Base-by-base conservation (phyloP, 768 basidiomycete species). In the Dioszegia aurantiaca region DNA sequence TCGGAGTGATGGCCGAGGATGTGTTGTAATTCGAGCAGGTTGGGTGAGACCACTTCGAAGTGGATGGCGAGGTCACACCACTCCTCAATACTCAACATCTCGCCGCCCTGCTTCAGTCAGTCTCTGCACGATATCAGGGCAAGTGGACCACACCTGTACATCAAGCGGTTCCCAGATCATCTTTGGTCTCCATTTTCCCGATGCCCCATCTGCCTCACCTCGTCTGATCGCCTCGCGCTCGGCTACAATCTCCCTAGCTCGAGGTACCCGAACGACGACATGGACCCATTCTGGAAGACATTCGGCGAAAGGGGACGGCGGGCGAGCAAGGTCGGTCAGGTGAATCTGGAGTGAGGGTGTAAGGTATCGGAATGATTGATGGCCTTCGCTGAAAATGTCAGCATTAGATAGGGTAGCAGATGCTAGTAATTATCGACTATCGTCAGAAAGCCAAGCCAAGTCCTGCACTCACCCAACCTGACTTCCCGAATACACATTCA, bases 81-180 rank as follows among this genome's bases (percentile, higher is more conserved):
- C 11, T 55, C 41, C 11, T 43, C 41, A 14, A 55, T 5, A 3
- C 28, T 23, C 45, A 43, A 33, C 16, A 28, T 3, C 16, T 43
- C 31, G 3, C 27, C 31, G 2, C 40, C 54, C 54, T 55, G n/a
- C 43, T 5, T 23, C 8, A 16, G 26, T 31, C 40, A 16, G 24
- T 30, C 39, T 33, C 6, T 6, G 33, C 8, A 33, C 14, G 33
- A 14, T 6, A 33, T 6, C 8, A 33, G 6, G 14, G 14, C 33
- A 14, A 33, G 14, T 6, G 2, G 37, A 26, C 19, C 57, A 4
- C 16, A 58, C 57, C 57, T 51, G 52, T 39, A 73, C 67, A 12
- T 59, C 64, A 28, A 73, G 45, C 26, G 72, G 72, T 39, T 73
- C 72, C 72, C 72, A 73, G 23, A 73, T 43, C 52, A 73, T 31